Evolutionary conservation across 306 rosid genomes (phyloP).

Genomic region (Citrullus amarus): DNA sequence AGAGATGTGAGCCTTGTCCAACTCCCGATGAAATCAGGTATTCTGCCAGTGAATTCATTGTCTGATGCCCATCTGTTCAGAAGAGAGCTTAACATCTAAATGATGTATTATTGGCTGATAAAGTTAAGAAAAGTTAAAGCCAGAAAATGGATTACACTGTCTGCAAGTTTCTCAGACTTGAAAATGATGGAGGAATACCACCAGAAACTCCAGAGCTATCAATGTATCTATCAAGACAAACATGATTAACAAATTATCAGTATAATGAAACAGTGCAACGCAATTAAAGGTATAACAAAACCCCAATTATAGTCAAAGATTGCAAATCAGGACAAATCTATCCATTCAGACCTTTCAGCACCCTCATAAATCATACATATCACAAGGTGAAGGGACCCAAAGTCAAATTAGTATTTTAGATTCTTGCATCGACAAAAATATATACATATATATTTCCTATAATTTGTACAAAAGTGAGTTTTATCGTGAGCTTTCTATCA

Average conservation of each 20-base stretch:
- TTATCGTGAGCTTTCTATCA: background rate
- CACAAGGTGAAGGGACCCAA: background rate
- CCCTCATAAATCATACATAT: background rate
- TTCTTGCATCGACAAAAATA: background rate
- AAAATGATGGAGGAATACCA: conserved; percentile 62
- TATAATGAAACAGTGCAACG: background rate
- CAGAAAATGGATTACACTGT: conserved; percentile 26
- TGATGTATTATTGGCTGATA: background rate
- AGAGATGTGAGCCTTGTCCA: conserved; percentile 43
- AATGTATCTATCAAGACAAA: conserved; percentile 38
- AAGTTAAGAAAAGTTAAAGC: background rate
- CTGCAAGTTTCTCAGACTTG: conserved; percentile 30
- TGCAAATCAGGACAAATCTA: background rate
- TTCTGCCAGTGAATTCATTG: conserved; percentile 39
- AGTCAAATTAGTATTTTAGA: background rate
- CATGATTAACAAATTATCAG: conserved; percentile 1
- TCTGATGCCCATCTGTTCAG: conserved; percentile 63
- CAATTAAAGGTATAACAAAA: background rate
- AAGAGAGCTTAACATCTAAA: background rate
- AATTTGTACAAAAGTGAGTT: background rate
- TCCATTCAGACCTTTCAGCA: background rate
- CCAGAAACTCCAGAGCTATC: conserved; percentile 75
- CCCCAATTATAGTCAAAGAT: background rate
- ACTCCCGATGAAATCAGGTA: conserved; percentile 69
- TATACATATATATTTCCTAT: background rate